phyloP scores from a whole-genome alignment of 2,329 filamentous ascomycete genomes.

The Colletotrichum sp. region DNA sequence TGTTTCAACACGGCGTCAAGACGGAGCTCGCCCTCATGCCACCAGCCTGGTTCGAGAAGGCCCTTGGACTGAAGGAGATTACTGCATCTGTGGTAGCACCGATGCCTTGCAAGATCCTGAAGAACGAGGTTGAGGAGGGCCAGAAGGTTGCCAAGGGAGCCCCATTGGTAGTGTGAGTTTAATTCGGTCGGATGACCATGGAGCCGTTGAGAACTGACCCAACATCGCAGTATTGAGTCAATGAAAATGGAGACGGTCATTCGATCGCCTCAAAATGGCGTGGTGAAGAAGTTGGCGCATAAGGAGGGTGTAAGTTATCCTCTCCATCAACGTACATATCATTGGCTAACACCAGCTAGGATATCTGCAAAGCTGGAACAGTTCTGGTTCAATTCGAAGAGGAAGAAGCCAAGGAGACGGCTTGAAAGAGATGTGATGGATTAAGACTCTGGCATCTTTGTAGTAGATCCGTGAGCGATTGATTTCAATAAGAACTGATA shows the following conservation, averaged over 20 bases:
- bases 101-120: slow-evolving; percentile 96
- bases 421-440: not conserved
- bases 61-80: slow-evolving; percentile 80
- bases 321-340: not conserved
- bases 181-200: not conserved
- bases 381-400: slow-evolving; percentile 77
- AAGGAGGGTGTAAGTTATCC: slow-evolving; percentile 70
- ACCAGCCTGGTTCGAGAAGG: slow-evolving; percentile 86
- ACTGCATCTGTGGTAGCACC: slow-evolving; percentile 86
- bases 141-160: slow-evolving; percentile 85
- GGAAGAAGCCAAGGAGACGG: not conserved
- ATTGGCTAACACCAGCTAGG: slow-evolving; percentile 47
- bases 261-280: slow-evolving; percentile 74
- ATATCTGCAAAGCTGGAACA: slow-evolving; percentile 80
- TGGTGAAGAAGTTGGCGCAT: slow-evolving; percentile 75
- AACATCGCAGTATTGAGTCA: slow-evolving; percentile 69
- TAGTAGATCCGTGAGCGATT: not conserved
- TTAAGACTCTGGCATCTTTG: not conserved
- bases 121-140: slow-evolving; percentile 86
- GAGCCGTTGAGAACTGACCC: slow-evolving; percentile 26
- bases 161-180: slow-evolving; percentile 79
- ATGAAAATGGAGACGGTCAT: slow-evolving; percentile 94
- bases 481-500: not conserved
- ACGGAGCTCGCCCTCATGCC: slow-evolving; percentile 61
- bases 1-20: slow-evolving; percentile 76